phyloP scores from a whole-genome alignment of 495 filamentous ascomycete genomes.

The Aspergillus wentii region DNA sequence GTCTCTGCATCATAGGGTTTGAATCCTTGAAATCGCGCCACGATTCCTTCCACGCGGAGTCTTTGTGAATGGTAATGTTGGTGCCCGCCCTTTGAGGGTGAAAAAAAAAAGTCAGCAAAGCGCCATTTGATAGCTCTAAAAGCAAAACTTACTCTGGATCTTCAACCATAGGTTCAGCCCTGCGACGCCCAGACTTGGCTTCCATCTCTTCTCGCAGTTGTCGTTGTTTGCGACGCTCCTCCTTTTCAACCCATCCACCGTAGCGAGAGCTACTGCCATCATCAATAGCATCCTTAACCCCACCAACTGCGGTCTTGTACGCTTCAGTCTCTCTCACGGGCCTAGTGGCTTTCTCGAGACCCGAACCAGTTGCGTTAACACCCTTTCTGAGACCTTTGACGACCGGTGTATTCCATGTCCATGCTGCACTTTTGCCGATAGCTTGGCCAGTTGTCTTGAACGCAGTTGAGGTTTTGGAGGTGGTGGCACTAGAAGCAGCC shows the following conservation, averaged over 20 bases:
- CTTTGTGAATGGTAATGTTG: slow-evolving; percentile 92
- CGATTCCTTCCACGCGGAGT: slow-evolving; percentile 91
- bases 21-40: slow-evolving; percentile 90
- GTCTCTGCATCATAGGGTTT: slow-evolving; percentile 78
- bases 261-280: slow-evolving; percentile 95
- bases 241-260: slow-evolving; percentile 93
- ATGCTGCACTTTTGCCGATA: slow-evolving; percentile 83
- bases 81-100: slow-evolving; percentile 72
- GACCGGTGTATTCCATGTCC: slow-evolving; percentile 94
- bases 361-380: slow-evolving; percentile 76
- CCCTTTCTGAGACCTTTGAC: slow-evolving; percentile 90
- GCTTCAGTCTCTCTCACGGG: slow-evolving; percentile 92
- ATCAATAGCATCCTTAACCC: slow-evolving; percentile 93
- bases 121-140: neutral
- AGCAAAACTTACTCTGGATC: slow-evolving; percentile 73
- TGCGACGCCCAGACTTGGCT: slow-evolving; percentile 39
- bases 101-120: slow-evolving; percentile 16
- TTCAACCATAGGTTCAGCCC: slow-evolving; percentile 58
- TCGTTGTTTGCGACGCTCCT: slow-evolving; percentile 75
- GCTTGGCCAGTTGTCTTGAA: slow-evolving; percentile 80
- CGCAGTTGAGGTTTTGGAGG: slow-evolving; percentile 67
- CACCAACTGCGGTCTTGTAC: slow-evolving; percentile 63
- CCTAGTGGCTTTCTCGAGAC: slow-evolving; percentile 86
- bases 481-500: slow-evolving; percentile 71
- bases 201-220: slow-evolving; percentile 68